phyloP scores from a whole-genome alignment of 1,284 basidiomycete genomes.

The Apiotrichum mycotoxinovorans region DNA sequence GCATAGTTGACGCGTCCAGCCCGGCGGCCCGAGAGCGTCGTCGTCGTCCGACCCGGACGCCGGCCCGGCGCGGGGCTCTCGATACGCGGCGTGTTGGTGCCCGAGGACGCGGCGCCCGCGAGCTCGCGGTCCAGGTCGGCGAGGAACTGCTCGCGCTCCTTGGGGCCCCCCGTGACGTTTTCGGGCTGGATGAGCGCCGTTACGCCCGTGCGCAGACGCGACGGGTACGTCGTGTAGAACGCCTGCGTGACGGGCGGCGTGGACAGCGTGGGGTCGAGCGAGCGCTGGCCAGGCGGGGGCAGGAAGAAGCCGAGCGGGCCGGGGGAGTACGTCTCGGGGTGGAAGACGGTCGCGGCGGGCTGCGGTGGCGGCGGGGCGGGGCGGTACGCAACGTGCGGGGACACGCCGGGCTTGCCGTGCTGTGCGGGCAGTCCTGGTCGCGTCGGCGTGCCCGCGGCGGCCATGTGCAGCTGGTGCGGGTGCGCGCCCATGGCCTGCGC shows the following conservation, averaged over 20 bases:
- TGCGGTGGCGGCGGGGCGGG: constrained; percentile 4
- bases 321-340: constrained; percentile 24
- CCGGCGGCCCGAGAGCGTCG: constrained; percentile 45
- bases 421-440: background rate
- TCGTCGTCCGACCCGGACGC: constrained; percentile 35
- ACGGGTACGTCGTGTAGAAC: constrained; percentile 76
- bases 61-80: constrained; percentile 31
- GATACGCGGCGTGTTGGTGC: constrained; percentile 34
- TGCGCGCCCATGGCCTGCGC: constrained; percentile 1
- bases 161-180: constrained; percentile 50
- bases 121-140: constrained; percentile 41
- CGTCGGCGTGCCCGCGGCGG: background rate
- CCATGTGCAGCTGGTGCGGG: background rate
- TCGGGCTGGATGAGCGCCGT: constrained; percentile 91
- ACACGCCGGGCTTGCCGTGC: too few species aligned
- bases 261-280: constrained; percentile 30
- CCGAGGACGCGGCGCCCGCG: constrained; percentile 12
- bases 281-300: constrained; percentile 41
- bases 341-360: constrained; percentile 3
- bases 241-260: constrained; percentile 59
- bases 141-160: constrained; percentile 40
- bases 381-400: background rate
- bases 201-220: constrained; percentile 86
- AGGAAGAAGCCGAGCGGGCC: constrained; percentile 42
- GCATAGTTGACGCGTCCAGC: constrained; percentile 78